Base-by-base conservation (phyloP, 1,284 basidiomycete species). In the Moesziomyces aphidis region DNA sequence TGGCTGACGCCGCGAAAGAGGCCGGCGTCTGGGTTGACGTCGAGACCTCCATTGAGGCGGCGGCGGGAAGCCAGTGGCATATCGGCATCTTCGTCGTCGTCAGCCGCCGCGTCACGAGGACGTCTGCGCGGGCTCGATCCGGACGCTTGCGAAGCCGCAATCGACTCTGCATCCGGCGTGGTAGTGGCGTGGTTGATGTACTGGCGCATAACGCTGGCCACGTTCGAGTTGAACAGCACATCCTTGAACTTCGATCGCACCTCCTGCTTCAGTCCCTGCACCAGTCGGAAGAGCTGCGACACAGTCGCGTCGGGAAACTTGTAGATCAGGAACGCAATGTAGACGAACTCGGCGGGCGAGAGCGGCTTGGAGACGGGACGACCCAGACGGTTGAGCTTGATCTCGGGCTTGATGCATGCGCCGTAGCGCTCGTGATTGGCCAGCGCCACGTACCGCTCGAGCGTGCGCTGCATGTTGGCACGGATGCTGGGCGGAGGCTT, bases 301-400 rank as follows among this genome's bases (percentile, higher is more conserved):
- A 57, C 45, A 0, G 54, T 60, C 13, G 68, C 67, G 7, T 62
- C 39, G 2, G 61, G 66, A 31, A 76, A 77, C 50, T 61, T 51
- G 61, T 21, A 72, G 63, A 74, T 67, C 55, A 76, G 21, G 13
- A 62, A 61, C 7, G 63, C 72, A 36, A 67, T 63, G 51, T 69
- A 76, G 43, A 76, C 68, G 21, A 77, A 77, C 26, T 77, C 76
- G 55, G 71, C 60, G 3, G 76, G 76, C 23, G 76, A 55, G 24
- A 77, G 56, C 17, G 69, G 69, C 57, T 76, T 76, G 31, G 10
- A 48, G 9, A 56, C 22, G 15, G 51, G 34, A 4, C 48, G 31
- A 6, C 72, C 69, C 15, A 26, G 13, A 3, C 42, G 31, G 21
- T 61, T 69, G 28, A 67, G 55, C 48, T 36, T 61, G 42, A 28